Evolutionary conservation across 2,329 filamentous ascomycete species (phyloP).

Genomic region (Septoria petroselini): DNA sequence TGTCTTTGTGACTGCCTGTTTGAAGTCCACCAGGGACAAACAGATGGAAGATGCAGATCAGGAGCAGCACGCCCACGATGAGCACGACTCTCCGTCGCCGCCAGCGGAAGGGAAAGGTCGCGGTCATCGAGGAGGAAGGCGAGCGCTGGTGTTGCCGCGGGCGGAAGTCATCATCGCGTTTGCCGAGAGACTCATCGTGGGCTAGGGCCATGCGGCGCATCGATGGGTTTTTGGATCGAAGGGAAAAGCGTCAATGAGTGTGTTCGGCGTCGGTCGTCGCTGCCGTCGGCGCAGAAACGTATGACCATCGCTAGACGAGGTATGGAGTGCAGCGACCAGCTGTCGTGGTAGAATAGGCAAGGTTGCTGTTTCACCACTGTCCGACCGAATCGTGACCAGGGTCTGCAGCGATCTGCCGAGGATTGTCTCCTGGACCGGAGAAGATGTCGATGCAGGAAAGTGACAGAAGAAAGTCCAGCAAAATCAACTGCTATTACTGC

Average conservation of each 20-base stretch:
- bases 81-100: constrained; percentile 50
- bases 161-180: constrained; percentile 61
- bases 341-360: too few relatives aligned
- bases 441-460: too few relatives aligned
- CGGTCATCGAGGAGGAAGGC: constrained; percentile 19
- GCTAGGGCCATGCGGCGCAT: constrained; percentile 20
- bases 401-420: too few relatives aligned
- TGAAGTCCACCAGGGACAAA: constrained; percentile 10
- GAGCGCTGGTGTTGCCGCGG: constrained; percentile 8
- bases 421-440: too few relatives aligned
- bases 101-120: constrained; percentile 37
- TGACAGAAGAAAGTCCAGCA: too few relatives aligned
- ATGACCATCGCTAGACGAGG: too few relatives aligned
- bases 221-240: neutral
- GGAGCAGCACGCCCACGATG: constrained; percentile 6
- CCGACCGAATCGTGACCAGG: too few relatives aligned
- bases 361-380: too few relatives aligned
- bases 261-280: neutral
- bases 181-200: constrained; percentile 62
- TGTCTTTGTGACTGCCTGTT: neutral
- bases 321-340: too few relatives aligned
- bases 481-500: too few relatives aligned
- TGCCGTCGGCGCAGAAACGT: too few relatives aligned
- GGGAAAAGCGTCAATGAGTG: too few relatives aligned
- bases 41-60: constrained; percentile 12